phyloP scores from a whole-genome alignment of 192 early-diverging fungal species.

The Podila epicladia region DNA sequence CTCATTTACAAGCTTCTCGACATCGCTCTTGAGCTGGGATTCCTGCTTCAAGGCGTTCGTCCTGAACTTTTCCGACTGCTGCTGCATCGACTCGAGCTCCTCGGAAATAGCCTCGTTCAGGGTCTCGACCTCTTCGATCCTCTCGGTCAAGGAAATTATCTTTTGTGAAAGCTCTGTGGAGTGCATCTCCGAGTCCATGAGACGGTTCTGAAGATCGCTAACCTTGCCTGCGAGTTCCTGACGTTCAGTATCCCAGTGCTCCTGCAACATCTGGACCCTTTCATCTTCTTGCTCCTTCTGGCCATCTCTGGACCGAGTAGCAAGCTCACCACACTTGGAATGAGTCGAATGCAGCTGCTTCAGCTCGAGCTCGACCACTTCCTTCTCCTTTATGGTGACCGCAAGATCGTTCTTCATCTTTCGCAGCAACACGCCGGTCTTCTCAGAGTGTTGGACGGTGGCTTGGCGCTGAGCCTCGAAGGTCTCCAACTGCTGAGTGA shows the following conservation, averaged over 20 bases:
- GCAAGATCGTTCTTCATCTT: constrained; percentile 43
- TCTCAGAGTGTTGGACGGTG: constrained; percentile 41
- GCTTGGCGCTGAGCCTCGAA: constrained; percentile 36
- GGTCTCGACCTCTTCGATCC: constrained; percentile 32
- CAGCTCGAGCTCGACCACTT: constrained; percentile 7
- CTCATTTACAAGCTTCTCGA: constrained; percentile 37
- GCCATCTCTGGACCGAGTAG: background rate
- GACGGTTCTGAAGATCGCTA: constrained; percentile 8
- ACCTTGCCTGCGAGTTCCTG: constrained; percentile 4
- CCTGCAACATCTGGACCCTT: background rate
- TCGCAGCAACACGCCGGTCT: constrained; percentile 21
- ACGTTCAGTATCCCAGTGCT: constrained; percentile 27
- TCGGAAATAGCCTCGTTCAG: constrained; percentile 48
- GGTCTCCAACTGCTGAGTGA: constrained; percentile 21
- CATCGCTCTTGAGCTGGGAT: constrained; percentile 23
- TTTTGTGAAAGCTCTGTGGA: constrained; percentile 32
- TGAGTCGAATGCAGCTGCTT: constrained; percentile 13
- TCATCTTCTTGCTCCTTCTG: background rate
- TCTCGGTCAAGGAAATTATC: constrained; percentile 21
- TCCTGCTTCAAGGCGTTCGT: constrained; percentile 6
- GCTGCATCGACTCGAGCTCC: constrained; percentile 32
- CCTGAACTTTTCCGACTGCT: constrained; percentile 20
- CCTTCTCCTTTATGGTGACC: constrained; percentile 31
- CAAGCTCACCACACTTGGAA: constrained; percentile 11
- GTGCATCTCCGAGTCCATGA: constrained; percentile 34